Evolutionary conservation across 2,329 filamentous ascomycete genomes (phyloP).

Genomic region (Beauveria medogensis): DNA sequence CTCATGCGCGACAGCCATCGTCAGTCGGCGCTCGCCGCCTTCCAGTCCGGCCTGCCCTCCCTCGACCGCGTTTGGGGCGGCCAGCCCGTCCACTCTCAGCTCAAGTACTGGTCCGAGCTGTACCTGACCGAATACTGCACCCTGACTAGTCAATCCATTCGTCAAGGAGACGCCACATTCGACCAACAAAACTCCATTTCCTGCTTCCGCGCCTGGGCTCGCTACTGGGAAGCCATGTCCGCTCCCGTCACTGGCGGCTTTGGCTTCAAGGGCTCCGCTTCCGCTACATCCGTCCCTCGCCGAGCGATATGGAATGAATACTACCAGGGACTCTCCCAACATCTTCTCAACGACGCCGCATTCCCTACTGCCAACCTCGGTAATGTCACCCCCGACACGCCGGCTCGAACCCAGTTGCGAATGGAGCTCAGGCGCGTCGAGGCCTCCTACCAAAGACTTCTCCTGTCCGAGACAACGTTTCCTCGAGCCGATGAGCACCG

Average conservation of each 20-base stretch:
- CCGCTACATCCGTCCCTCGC: conserved; percentile 41
- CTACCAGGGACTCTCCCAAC: conserved; percentile 68
- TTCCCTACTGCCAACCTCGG: conserved; percentile 44
- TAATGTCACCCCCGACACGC: conserved; percentile 38
- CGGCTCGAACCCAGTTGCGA: conserved; percentile 55
- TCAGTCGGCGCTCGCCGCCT: conserved; percentile 56
- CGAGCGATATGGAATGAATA: conserved; percentile 78
- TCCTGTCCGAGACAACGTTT: conserved; percentile 74
- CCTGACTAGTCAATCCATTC: conserved; percentile 53
- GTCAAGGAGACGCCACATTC: conserved; percentile 41
- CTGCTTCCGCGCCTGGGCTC: conserved; percentile 59
- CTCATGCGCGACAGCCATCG: conserved; percentile 41
- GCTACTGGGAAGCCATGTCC: conserved; percentile 53
- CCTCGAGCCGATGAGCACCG: conserved; percentile 76
- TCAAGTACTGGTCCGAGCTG: conserved; percentile 71
- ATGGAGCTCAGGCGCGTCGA: conserved; percentile 75
- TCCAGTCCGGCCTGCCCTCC: conserved; percentile 57
- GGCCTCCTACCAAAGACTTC: conserved; percentile 65
- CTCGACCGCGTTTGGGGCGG: conserved; percentile 45
- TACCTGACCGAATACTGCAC: conserved; percentile 69
- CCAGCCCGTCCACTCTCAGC: conserved; percentile 52
- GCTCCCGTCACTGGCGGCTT: conserved; percentile 43
- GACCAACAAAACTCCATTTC: conserved; percentile 46
- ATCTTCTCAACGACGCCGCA: conserved; percentile 59
- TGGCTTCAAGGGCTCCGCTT: conserved; percentile 42